Evolutionary conservation across 139 green algal species (phyloP).

Genomic region (Closterium sp.): DNA sequence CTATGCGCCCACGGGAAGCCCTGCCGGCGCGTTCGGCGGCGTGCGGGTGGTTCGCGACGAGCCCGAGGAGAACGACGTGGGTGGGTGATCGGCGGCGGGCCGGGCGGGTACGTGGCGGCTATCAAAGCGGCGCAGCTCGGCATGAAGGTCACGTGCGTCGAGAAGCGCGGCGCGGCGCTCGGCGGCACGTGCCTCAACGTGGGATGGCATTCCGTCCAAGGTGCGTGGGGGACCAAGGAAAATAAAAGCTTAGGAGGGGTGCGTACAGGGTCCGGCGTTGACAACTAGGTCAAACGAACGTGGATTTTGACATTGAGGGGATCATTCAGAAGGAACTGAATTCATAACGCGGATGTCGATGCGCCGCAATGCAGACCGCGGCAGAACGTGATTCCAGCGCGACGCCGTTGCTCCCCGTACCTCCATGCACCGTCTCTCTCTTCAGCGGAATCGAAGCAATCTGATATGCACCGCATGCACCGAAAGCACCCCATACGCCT

Average conservation of each 20-base stretch:
- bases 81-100: slow-evolving; percentile 93
- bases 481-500: neutral
- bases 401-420: neutral
- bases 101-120: slow-evolving; percentile 94
- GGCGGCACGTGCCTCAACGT: slow-evolving; percentile 98
- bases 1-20: neutral
- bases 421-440: neutral
- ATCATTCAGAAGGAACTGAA: neutral
- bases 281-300: too few species aligned
- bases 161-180: slow-evolving; percentile 80
- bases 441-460: neutral
- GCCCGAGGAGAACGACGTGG: slow-evolving; percentile 74
- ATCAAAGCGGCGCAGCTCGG: slow-evolving; percentile 98
- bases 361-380: neutral
- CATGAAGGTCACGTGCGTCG: slow-evolving; percentile 91
- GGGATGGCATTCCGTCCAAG: slow-evolving; percentile 95
- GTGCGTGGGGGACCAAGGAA: neutral
- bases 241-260: neutral
- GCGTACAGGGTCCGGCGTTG: too few species aligned
- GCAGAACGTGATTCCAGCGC: neutral
- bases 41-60: neutral
- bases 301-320: too few species aligned
- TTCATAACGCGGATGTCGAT: neutral
- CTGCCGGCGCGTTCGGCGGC: neutral
- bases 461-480: neutral